Conservation (phyloP, 768 basidiomycete species). For the Russula sp. region DNA sequence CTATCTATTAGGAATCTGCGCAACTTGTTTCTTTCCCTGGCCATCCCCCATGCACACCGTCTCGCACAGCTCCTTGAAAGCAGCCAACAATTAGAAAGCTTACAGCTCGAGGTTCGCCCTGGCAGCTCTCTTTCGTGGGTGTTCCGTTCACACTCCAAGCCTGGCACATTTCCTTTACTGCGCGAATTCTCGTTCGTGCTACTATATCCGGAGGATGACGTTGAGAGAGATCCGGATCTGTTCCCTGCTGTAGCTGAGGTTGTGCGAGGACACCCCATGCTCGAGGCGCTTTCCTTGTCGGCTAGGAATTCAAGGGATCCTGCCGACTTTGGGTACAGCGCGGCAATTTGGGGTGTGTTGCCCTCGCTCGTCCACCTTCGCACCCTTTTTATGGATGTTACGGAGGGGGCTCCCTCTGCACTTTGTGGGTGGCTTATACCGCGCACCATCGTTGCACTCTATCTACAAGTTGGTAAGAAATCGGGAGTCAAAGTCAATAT, state of each 20-base stretch:
- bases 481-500: too few relatives aligned
- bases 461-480: too few relatives aligned
- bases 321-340: neutral
- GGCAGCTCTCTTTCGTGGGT: too few relatives aligned
- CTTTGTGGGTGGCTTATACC: neutral
- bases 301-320: too few relatives aligned
- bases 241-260: neutral
- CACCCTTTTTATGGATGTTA: neutral
- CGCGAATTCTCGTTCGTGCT: neutral
- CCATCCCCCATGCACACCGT: neutral
- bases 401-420: neutral
- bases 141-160: too few relatives aligned
- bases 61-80: neutral
- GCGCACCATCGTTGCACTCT: too few relatives aligned
- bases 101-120: neutral
- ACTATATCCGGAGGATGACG: too few relatives aligned
- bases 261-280: neutral
- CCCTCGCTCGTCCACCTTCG: neutral
- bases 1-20: neutral
- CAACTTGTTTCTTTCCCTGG: neutral
- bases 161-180: too few relatives aligned
- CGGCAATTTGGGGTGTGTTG: neutral
- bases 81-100: neutral
- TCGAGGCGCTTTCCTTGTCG: neutral
- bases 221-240: neutral